Evolutionary conservation across 345 rosid species (phyloP), one percentile per base, ranked within the genome.

Genomic region (Tarenaya hassleriana): DNA sequence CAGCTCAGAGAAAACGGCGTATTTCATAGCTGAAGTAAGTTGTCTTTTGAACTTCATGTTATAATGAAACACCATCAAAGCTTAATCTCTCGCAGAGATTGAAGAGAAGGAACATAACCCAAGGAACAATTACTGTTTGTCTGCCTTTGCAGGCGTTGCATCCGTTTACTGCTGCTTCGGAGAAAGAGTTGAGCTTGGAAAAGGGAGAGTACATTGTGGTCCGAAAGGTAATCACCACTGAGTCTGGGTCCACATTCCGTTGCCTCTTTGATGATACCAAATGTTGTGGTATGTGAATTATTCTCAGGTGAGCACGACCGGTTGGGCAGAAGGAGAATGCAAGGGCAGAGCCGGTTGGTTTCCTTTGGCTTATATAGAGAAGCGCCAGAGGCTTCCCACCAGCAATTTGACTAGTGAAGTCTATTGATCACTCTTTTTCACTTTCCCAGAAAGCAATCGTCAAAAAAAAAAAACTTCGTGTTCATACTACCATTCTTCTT

Each of bases 281-380:
- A 34, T 13, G 11, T 5, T 52, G 32, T 34, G 44, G 64, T 51
- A 11, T 16, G 45, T 16, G 20, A 9, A 27, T 14, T 47, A 8
- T 56, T 34, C 61, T 27, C 74, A 91, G 98, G 92, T 83, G 69
- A 77, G 63, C 55, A 67, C 82, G 67, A 47, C 80, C 2, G 98
- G 98, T 66, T 91, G 98, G 96, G 81, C 94, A 0, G 98, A 91
- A 74, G 96, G 96, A 68, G 96, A 91, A 69, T 82, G 96, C 66
- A 87, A 81, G 66, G 96, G 98, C 41, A 77, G 65, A 73, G 87
- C 96, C 14, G 98, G 98, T 56, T 87, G 98, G 98, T 87, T 91
- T 61, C 96, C 96, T 21, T 80, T 84, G 31, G 81, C 83, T 18
- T 84, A 73, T 43, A 86, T 84, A 47, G 98, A 84, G 73, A 87